A percentile compares a stretch with the other conserved stretches of the same genome.
These are phyloP conservation scores for Sutorius eximius DNA, from an alignment of 1,284 basidiomycete genomes.

Conservation along the genomic window DNA sequence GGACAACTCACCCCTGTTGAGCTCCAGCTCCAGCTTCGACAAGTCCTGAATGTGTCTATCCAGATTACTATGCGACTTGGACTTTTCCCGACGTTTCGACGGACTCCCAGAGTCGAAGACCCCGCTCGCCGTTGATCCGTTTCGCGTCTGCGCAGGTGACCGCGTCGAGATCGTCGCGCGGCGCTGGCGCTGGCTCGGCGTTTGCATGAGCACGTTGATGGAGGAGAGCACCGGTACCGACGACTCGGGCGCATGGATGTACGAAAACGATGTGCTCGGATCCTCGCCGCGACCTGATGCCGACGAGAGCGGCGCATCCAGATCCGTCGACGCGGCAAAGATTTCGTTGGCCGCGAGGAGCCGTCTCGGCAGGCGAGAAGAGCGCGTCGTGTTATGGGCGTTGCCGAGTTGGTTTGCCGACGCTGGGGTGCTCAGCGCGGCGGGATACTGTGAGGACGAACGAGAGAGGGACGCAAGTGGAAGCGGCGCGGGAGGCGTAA, in stretches of 20 bases:
- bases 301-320: constrained; percentile 35
- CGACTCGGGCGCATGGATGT: constrained; percentile 19
- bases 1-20: constrained; percentile 34
- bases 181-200: constrained; percentile 55
- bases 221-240: constrained; percentile 22
- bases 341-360: constrained; percentile 70
- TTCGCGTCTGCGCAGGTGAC: constrained; percentile 47
- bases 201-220: constrained; percentile 37
- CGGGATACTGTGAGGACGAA: constrained; percentile 42
- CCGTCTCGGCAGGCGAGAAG: constrained; percentile 56
- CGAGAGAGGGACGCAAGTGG: constrained; percentile 55
- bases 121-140: constrained; percentile 18
- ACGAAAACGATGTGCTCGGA: constrained; percentile 22
- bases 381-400: constrained; percentile 36
- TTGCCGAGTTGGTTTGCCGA: constrained; percentile 4
- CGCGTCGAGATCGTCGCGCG: constrained; percentile 65
- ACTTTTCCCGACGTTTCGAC: constrained; percentile 66
- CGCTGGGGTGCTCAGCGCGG: constrained; percentile 1
- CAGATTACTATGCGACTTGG: constrained; percentile 61
- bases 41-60: constrained; percentile 66
- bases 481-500: constrained; percentile 53
- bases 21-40: constrained; percentile 59
- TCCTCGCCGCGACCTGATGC: constrained; percentile 27
- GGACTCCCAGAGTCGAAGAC: constrained; percentile 45
- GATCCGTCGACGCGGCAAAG: constrained; percentile 49